A percentile compares a stretch with the other conserved stretches of the same genome.
Evolutionary conservation across 345 rosid genomes (phyloP).

Genomic region (Citrus sp.): DNA sequence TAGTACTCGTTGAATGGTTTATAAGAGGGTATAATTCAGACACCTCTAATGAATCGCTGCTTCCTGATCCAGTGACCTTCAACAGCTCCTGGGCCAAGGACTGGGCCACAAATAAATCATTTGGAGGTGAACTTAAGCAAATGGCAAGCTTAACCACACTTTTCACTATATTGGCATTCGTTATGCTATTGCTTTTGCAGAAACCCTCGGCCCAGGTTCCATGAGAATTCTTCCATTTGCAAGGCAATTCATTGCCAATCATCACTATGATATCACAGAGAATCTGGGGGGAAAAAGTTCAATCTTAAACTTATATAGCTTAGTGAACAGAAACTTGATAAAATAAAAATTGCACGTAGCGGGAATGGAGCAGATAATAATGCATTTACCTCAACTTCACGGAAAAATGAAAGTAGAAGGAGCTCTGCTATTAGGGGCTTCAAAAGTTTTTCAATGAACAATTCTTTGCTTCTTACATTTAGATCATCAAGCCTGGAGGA

Average conservation of each 20-base stretch:
- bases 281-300: slow-evolving; percentile 35
- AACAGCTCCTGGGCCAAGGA: slow-evolving; percentile 49
- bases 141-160: slow-evolving; percentile 50
- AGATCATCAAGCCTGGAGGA: slow-evolving; percentile 40
- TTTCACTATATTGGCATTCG: slow-evolving; percentile 46
- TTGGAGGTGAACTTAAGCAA: slow-evolving; percentile 47
- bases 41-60: slow-evolving; percentile 17
- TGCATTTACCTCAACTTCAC: slow-evolving; percentile 59
- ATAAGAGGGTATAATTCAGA: slow-evolving; percentile 50
- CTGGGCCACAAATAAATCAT: slow-evolving; percentile 49
- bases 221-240: slow-evolving; percentile 48
- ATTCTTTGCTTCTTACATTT: slow-evolving; percentile 38
- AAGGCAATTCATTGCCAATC: slow-evolving; percentile 49
- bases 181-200: slow-evolving; percentile 49
- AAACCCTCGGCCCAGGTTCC: slow-evolving; percentile 59
- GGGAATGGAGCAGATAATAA: neutral
- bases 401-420: slow-evolving; percentile 37
- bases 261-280: slow-evolving; percentile 50
- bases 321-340: slow-evolving; percentile 1
- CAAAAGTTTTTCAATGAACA: slow-evolving; percentile 45
- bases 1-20: slow-evolving; percentile 45
- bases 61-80: slow-evolving; percentile 36
- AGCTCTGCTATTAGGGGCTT: slow-evolving; percentile 56
- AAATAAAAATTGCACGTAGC: neutral
- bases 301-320: slow-evolving; percentile 1